Evolutionary conservation across 352 stramenopile species (phyloP), one percentile per base, ranked within the genome.

Genomic region (Phytopythium vexans): DNA sequence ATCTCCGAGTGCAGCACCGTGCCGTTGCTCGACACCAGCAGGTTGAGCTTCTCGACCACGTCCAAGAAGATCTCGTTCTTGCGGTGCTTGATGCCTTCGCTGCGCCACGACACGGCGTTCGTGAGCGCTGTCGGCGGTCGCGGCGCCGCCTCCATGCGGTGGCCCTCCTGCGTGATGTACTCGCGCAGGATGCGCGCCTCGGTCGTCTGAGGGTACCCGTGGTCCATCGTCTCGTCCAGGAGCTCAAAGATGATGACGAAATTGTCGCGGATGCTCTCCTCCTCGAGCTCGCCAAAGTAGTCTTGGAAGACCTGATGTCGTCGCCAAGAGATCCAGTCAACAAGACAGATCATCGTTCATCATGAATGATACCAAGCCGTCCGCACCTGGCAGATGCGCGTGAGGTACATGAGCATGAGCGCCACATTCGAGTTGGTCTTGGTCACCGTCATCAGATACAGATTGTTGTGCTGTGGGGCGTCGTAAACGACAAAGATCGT

Each of bases 41-140:
- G 41, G 59, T 96, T 95, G 57, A 99, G 82, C 67, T 99, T 99
- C 73, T 99, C 97, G 12, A 99, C 95, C 1, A 99, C 97, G 73
- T 99, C 98, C 59, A 99, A 71, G 64, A 99, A 99, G 48, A 99
- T 99, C 76, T 99, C 98, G 77, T 99, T 99, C 88, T 99, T 99
- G 61, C 97, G 95, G 72, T 99, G 96, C 68, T 99, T 99, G 68
- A 99, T 99, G 31, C 98, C 98, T 68, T 99, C 98, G 33, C 90
- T 94, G 49, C 97, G 80, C 97, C 97, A 99, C 9, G 88, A 98
- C 3, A 99, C 97, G n/a, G 97, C 97, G 74, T 99, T 99, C 11
- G 97, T 99, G 9, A 99, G 67, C 9, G 97, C 94, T 6, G 97
- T 96, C 4, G 96, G 96, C 1, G 96, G 96, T 40, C 97, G 95